phyloP scores from a whole-genome alignment of 768 basidiomycete species.

The Tulasnella sp. region DNA sequence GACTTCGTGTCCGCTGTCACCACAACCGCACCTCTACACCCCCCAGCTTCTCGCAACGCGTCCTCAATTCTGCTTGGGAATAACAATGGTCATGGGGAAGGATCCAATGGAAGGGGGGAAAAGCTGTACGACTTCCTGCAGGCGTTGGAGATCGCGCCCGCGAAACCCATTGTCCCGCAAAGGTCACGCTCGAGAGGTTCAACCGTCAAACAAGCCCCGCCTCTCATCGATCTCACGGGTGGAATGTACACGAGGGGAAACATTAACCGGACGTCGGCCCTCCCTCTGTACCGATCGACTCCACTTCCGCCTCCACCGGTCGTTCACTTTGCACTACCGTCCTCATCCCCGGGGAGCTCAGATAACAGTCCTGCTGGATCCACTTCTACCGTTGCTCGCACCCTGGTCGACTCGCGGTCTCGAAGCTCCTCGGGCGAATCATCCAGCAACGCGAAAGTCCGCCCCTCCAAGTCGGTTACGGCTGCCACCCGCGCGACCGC shows the following conservation, averaged over 20 bases:
- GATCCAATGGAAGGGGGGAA: too few species aligned
- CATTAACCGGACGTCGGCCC: not conserved
- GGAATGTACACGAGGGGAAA: not conserved
- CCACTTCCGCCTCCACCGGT: not conserved
- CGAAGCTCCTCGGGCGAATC: not conserved
- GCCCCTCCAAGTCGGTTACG: not conserved
- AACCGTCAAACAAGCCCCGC: not conserved
- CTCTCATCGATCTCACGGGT: not conserved
- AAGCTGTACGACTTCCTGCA: too few species aligned
- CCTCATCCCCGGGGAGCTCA: not conserved
- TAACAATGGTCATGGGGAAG: too few species aligned
- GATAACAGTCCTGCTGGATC: not conserved
- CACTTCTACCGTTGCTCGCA: not conserved
- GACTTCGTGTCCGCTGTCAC: too few species aligned
- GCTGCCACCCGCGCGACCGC: not conserved
- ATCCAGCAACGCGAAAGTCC: not conserved
- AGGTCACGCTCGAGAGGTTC: not conserved
- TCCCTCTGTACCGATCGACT: not conserved
- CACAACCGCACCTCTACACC: too few species aligned
- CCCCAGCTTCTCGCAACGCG: too few species aligned
- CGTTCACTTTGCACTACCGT: not conserved
- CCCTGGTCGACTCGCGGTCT: not conserved
- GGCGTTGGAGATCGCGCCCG: too few species aligned
- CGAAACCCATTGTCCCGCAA: not conserved
- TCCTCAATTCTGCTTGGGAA: too few species aligned